Evolutionary conservation across 148 eudicot species (phyloP).

Genomic region (Drosera capensis): DNA sequence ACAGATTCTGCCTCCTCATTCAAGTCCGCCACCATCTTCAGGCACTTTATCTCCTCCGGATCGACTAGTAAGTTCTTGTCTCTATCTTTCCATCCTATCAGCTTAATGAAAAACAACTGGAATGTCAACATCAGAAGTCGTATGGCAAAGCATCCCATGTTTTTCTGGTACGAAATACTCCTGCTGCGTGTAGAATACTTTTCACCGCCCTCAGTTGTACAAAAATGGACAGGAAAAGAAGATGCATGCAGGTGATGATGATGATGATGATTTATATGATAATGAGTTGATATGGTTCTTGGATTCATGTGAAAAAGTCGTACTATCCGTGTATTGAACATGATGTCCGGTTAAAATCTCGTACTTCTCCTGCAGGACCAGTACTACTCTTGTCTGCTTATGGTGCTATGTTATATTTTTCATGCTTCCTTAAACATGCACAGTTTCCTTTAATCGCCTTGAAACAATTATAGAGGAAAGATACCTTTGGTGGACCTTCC

Average conservation of each 20-base stretch:
- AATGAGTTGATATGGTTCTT: too few species aligned
- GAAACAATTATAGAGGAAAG: constrained; percentile 5
- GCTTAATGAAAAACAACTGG: constrained; percentile 27
- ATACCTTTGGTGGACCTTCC: constrained; percentile 48
- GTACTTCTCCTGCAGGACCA: too few species aligned
- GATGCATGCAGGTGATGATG: too few species aligned
- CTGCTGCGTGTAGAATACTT: too few species aligned
- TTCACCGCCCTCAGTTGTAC: too few species aligned
- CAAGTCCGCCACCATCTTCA: constrained; percentile 23
- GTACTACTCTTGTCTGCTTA: background rate
- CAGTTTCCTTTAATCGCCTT: background rate
- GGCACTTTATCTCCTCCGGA: constrained; percentile 40
- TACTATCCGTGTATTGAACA: too few species aligned
- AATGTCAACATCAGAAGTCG: constrained; percentile 9
- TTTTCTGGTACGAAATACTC: background rate
- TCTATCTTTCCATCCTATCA: constrained; percentile 84
- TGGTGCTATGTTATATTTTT: background rate
- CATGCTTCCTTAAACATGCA: background rate
- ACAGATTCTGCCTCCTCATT: constrained; percentile 72
- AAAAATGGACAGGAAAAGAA: too few species aligned
- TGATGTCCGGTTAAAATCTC: too few species aligned
- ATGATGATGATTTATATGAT: too few species aligned
- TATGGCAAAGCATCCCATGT: background rate
- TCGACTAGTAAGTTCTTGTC: constrained; percentile 48
- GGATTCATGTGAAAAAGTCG: too few species aligned